phyloP scores from a whole-genome alignment of 768 basidiomycete species.

The Clitopilus passeckerianus region DNA sequence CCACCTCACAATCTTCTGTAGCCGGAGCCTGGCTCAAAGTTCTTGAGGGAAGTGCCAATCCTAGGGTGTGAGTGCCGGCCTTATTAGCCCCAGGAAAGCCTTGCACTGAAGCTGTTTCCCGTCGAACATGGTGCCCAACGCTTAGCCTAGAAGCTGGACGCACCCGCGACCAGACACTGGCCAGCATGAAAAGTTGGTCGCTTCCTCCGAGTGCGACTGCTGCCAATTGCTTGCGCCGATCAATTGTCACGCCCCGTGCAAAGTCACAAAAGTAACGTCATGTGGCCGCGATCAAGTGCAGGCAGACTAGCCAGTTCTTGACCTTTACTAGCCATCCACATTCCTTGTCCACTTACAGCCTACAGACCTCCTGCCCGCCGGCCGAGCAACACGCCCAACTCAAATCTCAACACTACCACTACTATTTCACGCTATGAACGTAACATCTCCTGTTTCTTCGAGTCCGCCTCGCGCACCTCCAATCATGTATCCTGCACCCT shows the following conservation, averaged over 20 bases:
- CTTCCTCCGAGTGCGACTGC: not conserved
- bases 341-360: conserved; percentile 10
- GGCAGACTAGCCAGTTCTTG: not conserved
- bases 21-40: conserved; percentile 1
- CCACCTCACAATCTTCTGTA: not conserved
- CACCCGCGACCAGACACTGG: conserved; percentile 26
- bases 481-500: conserved; percentile 62
- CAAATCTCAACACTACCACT: conserved; percentile 21
- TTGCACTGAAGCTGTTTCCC: conserved; percentile 9
- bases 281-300: conserved; percentile 14
- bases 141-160: conserved; percentile 19
- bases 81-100: conserved; percentile 8
- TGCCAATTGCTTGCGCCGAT: not conserved
- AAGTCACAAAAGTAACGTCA: conserved; percentile 8
- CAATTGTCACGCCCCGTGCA: conserved; percentile 4
- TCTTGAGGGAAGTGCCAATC: conserved; percentile 3
- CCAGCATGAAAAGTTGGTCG: conserved; percentile 24
- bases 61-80: conserved; percentile 4
- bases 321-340: conserved; percentile 4
- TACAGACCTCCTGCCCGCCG: conserved; percentile 31
- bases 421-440: conserved; percentile 21
- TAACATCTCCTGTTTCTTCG: conserved; percentile 36
- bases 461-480: conserved; percentile 69
- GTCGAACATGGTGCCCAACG: conserved; percentile 12
- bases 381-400: conserved; percentile 28